A percentile compares a stretch with the other conserved stretches of the same genome.
Conservation (phyloP, 2,329 filamentous ascomycete genomes). For the Massarina eburnea region DNA sequence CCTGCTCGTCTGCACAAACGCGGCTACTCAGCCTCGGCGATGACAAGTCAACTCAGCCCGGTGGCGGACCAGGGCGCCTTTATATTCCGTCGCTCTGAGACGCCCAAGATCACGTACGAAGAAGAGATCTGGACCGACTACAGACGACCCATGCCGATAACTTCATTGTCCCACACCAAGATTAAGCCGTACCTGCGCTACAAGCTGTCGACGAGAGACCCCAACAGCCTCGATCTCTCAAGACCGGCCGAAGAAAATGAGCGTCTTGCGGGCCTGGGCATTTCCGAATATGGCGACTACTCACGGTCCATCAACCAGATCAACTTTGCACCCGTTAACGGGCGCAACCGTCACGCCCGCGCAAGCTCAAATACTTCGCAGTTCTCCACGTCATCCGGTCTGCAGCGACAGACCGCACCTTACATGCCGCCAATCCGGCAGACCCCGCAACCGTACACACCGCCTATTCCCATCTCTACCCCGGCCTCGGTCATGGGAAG, state of each 20-base stretch:
- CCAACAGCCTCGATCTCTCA: slow-evolving; percentile 56
- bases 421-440: slow-evolving; percentile 60
- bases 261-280: slow-evolving; percentile 54
- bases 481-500: slow-evolving; percentile 53
- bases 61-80: slow-evolving; percentile 28
- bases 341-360: slow-evolving; percentile 50
- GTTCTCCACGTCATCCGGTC: slow-evolving; percentile 53
- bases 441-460: slow-evolving; percentile 56
- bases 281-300: slow-evolving; percentile 50
- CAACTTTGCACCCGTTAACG: slow-evolving; percentile 44
- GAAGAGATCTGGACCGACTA: slow-evolving; percentile 26
- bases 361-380: slow-evolving; percentile 59
- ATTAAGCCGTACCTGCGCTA: slow-evolving; percentile 59
- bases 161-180: slow-evolving; percentile 39
- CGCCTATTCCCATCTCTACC: slow-evolving; percentile 53
- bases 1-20: slow-evolving; percentile 46
- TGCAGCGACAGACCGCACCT: slow-evolving; percentile 52
- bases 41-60: slow-evolving; percentile 38
- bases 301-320: slow-evolving; percentile 47
- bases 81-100: slow-evolving; percentile 37
- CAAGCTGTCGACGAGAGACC: slow-evolving; percentile 54
- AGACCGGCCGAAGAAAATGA: slow-evolving; percentile 59
- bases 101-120: slow-evolving; percentile 37
- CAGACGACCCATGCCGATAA: slow-evolving; percentile 23
- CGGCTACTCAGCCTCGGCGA: slow-evolving; percentile 42